A percentile compares a stretch with the other conserved stretches of the same genome.
Evolutionary conservation across 768 basidiomycete species (phyloP).

Genomic region (Mycena belliarum): DNA sequence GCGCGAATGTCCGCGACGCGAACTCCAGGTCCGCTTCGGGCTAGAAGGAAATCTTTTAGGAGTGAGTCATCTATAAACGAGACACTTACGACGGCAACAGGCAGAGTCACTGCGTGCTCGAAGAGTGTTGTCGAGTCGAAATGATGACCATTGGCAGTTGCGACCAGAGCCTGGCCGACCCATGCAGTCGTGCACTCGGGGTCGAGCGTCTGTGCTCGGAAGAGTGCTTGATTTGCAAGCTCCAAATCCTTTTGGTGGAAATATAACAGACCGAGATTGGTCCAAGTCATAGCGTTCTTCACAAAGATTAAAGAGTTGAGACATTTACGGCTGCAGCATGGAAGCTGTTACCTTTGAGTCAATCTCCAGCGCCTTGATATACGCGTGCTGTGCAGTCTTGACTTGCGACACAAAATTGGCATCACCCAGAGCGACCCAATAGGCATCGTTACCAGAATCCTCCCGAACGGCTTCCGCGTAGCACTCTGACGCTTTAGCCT

Average conservation of each 20-base stretch:
- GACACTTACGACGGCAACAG: constrained; percentile 55
- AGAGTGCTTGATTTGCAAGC: constrained; percentile 83
- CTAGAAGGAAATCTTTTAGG: constrained; percentile 37
- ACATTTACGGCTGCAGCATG: neutral
- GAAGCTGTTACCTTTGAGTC: constrained; percentile 67
- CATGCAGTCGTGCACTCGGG: constrained; percentile 88
- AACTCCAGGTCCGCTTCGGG: constrained; percentile 82
- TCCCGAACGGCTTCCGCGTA: constrained; percentile 73
- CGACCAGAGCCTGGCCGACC: constrained; percentile 85
- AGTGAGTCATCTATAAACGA: neutral
- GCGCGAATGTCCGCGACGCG: constrained; percentile 58
- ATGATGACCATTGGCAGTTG: constrained; percentile 56
- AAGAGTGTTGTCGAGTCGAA: constrained; percentile 68
- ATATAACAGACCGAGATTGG: constrained; percentile 86
- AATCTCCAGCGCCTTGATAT: constrained; percentile 84
- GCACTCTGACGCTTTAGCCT: constrained; percentile 48
- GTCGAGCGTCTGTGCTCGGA: constrained; percentile 87
- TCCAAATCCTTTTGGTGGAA: constrained; percentile 76
- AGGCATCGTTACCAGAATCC: constrained; percentile 68
- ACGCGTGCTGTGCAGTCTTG: constrained; percentile 86
- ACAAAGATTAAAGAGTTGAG: neutral
- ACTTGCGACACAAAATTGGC: constrained; percentile 66
- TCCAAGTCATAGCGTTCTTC: constrained; percentile 78
- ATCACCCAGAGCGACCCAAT: constrained; percentile 85
- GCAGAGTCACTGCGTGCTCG: constrained; percentile 68